Base-by-base conservation (phyloP, 768 basidiomycete species). In the Russula earlei region DNA sequence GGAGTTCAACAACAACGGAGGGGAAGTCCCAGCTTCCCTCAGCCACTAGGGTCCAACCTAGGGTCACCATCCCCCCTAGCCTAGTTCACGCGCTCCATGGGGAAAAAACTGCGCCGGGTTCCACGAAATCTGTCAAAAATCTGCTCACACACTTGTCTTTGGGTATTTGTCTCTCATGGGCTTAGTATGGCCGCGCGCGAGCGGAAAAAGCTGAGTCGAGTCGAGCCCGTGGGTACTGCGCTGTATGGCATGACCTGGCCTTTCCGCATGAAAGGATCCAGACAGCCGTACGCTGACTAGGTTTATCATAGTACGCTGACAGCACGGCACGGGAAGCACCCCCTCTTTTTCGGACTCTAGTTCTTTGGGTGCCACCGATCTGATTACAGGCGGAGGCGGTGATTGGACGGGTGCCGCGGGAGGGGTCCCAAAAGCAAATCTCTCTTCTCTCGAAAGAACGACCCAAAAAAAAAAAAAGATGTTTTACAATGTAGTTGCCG, bases 381-480 rank as follows among this genome's bases (percentile, higher is more conserved):
- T 58, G 57, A 54, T 58, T 58, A 37, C 46, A 53, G 22, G 34
- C 52, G 57, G 57, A 53, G 22, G 34, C 52, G 57, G 57, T 36
- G 57, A 54, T 58, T 58, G 57, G 47, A 49, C 52, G 57, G n/a
- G 57, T 54, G 40, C 56, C 57, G 57, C 57, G 57, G 56, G 47
- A 53, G 52, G 51, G 52, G 45, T 52, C 19, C n/a, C n/a, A n/a
- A n/a, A n/a, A n/a, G n/a, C 25, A n/a, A 24, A 24, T 19, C 37
- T 49, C 33, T 36, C 12, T 54, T 44, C 52, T 49, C 44, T 49
- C 52, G 57, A 58, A 58, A 31, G 29, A 44, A 37, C 14, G n/a
- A n/a, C n/a, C n/a, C n/a, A n/a, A n/a, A n/a, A n/a, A 36, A 36
- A 4, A 15, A 36, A 1, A 4, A 29, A 48, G 57, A 58, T 58